Evolutionary conservation across 208 protist genomes (phyloP), one percentile per base, ranked within the genome.

Genomic region (Leishmania tarentolae): DNA sequence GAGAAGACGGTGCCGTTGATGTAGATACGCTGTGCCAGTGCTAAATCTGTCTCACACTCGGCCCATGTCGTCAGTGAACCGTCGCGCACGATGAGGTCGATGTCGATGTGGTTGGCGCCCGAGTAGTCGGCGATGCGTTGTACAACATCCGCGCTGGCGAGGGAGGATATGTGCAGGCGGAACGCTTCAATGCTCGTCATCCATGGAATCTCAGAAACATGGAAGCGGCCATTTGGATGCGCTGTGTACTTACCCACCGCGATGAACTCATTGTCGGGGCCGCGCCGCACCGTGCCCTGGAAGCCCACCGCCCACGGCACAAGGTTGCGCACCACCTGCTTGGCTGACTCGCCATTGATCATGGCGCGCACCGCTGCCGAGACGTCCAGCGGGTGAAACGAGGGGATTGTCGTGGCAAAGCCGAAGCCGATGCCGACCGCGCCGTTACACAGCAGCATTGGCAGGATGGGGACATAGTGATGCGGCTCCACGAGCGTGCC

Each of bases 361-460:
- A 98, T 91, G 9, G 85, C 57, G 1, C 94, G 93, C 57, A 99
- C 93, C 46, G 94, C 96, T 11, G 88, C 83, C 40, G 98, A 94
- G 35, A 99, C 89, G 79, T 99, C 93, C n/a, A 99, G 86, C 15
- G 99, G 99, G 89, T 99, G 99, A 86, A 99, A 97, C 0, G 95
- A 87, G 4, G 95, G 97, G 79, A 98, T 96, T 59, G 89, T 96
- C 0, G 94, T 95, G 31, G 93, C 93, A 92, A 99, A 99, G 70
- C 99, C 99, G 52, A 99, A 99, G 75, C 99, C 99, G 86, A 99
- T 99, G 85, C 99, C 99, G 17, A 99, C 93, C 21, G 91, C 86
- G 44, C 99, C 99, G 94, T 99, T 99, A 66, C 99, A 99, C 17
- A 99, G 92, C 31, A 99, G 94, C 85, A 99, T 96, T 11, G 99